A percentile compares a stretch with the other conserved stretches of the same genome.
These are phyloP conservation scores for Penicillium diatomitis DNA, from an alignment of 495 filamentous ascomycete species.

Conservation along the genomic window DNA sequence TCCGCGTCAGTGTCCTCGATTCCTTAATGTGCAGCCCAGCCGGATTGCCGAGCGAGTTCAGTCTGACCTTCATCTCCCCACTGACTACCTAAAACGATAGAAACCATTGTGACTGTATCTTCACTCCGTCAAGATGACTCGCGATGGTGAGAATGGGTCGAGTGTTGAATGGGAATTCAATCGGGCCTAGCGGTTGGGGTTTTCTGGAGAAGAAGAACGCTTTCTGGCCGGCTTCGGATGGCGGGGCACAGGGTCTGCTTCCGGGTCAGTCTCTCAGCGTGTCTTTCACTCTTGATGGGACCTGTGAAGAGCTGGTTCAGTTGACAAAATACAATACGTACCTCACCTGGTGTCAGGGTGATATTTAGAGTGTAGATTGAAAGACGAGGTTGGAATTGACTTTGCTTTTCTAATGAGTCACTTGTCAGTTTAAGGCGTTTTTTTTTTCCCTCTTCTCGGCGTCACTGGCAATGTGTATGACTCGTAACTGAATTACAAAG, in stretches of 20 bases:
- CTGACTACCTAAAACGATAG: slow-evolving; percentile 55
- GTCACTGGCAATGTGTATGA: slow-evolving; percentile 1
- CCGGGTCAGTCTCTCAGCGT: slow-evolving; percentile 14
- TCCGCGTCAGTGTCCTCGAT: not conserved
- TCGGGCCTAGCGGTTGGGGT: slow-evolving; percentile 10
- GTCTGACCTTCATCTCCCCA: slow-evolving; percentile 58
- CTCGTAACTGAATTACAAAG: slow-evolving; percentile 1
- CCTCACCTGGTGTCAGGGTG: too few species aligned
- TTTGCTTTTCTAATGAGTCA: slow-evolving; percentile 7
- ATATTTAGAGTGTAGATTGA: too few species aligned
- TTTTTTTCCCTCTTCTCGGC: slow-evolving; percentile 1
- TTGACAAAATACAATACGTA: too few species aligned
- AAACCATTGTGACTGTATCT: slow-evolving; percentile 36
- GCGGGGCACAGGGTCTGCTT: slow-evolving; percentile 13
- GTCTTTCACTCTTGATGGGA: not conserved
- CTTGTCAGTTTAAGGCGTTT: not conserved
- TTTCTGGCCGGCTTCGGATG: slow-evolving; percentile 14
- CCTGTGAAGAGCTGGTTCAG: too few species aligned
- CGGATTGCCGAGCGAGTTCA: too few species aligned
- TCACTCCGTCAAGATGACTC: not conserved
- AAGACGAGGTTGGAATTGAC: not conserved
- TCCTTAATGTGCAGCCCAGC: too few species aligned
- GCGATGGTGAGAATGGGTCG: slow-evolving; percentile 4
- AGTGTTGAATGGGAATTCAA: slow-evolving; percentile 8
- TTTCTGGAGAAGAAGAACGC: slow-evolving; percentile 10